A percentile compares a stretch with the other conserved stretches of the same genome.
Evolutionary conservation across 192 early-diverging fungal species (phyloP).

Genomic region (Podila clonocystis): DNA sequence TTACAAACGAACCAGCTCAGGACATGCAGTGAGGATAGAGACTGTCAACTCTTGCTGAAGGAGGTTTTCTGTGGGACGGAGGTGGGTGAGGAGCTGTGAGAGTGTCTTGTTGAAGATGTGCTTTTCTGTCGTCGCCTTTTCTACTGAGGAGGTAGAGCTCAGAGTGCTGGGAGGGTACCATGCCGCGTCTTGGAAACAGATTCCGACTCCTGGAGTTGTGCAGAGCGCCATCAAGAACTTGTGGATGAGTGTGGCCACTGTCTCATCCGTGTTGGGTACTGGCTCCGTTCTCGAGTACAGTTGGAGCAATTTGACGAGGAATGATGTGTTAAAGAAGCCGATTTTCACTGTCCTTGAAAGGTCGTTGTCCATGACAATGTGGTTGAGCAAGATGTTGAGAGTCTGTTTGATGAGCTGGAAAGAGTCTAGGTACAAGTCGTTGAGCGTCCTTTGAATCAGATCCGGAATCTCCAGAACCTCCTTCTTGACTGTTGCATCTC

Average conservation of each 20-base stretch:
- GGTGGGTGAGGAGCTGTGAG: conserved; percentile 60
- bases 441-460: conserved; percentile 72
- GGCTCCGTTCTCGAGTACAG: conserved; percentile 64
- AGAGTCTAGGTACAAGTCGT: conserved; percentile 72
- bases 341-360: conserved; percentile 68
- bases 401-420: conserved; percentile 66
- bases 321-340: conserved; percentile 75
- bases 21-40: conserved; percentile 70
- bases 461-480: conserved; percentile 79
- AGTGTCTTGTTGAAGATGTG: conserved; percentile 66
- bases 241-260: conserved; percentile 70
- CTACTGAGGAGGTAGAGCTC: conserved; percentile 17
- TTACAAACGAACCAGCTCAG: conserved; percentile 80
- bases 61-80: conserved; percentile 72
- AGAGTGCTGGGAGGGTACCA: conserved; percentile 74
- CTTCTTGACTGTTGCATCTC: conserved; percentile 75
- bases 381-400: conserved; percentile 61
- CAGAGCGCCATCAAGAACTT: conserved; percentile 79
- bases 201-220: conserved; percentile 73
- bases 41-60: conserved; percentile 75
- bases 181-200: conserved; percentile 79
- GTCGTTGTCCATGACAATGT: conserved; percentile 72
- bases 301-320: conserved; percentile 71
- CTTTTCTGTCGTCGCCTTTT: conserved; percentile 31
- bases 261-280: conserved; percentile 51